phyloP scores from a whole-genome alignment of 495 filamentous ascomycete species.

The Polyplosphaeria fusca region DNA sequence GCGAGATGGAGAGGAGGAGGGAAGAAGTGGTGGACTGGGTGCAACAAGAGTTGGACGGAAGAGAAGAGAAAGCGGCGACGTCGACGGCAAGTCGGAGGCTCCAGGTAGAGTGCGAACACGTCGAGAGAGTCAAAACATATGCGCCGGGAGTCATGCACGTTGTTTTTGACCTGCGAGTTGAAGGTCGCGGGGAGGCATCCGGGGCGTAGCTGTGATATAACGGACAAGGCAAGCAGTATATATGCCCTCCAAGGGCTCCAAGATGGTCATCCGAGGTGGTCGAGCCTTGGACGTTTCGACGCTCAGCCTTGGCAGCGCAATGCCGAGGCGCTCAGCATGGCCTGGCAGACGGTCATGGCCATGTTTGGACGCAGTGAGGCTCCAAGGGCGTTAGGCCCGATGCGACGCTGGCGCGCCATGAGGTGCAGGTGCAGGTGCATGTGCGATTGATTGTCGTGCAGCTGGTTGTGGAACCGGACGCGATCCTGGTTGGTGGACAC shows the following conservation, averaged over 20 bases:
- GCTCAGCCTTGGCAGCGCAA: not conserved
- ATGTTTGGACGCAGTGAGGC: not conserved
- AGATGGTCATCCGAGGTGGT: no score
- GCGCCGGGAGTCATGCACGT: constrained; percentile 88
- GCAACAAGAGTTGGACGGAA: constrained; percentile 17
- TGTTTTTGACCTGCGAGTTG: constrained; percentile 73
- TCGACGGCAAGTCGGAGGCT: constrained; percentile 6
- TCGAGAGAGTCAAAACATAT: constrained; percentile 84
- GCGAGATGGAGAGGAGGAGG: constrained; percentile 57
- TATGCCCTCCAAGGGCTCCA: no score
- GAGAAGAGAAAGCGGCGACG: constrained; percentile 8
- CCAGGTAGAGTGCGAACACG: constrained; percentile 58
- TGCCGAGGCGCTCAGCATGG: not conserved
- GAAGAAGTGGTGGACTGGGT: constrained; percentile 45
- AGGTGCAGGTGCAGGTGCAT: not conserved
- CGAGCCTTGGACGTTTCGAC: no score
- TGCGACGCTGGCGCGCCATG: not conserved
- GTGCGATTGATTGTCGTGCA: constrained; percentile 5
- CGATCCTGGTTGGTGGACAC: not conserved
- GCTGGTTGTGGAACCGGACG: not conserved
- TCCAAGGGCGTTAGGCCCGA: not conserved
- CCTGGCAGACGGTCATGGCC: not conserved
- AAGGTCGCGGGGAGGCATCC: not conserved
- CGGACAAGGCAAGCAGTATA: no score
- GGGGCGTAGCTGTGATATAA: no score